These are phyloP conservation scores for Fusarium burgessii DNA, from an alignment of 2,329 filamentous ascomycete genomes.

Conservation along the genomic window DNA sequence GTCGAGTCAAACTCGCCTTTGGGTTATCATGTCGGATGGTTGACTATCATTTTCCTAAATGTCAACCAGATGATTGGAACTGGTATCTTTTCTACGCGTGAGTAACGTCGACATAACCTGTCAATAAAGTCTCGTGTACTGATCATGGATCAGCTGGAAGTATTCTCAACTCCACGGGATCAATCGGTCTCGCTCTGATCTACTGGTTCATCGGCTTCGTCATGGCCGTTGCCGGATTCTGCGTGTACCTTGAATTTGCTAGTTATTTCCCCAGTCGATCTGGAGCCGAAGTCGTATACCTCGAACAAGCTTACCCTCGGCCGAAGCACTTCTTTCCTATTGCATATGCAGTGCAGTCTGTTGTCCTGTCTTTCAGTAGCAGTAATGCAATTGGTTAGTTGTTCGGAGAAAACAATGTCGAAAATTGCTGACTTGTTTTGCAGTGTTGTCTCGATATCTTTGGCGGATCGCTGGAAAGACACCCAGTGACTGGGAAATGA, in stretches of 20 bases:
- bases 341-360: constrained; percentile 72
- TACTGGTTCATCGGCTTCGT: constrained; percentile 74
- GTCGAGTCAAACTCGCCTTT: constrained; percentile 69
- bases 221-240: constrained; percentile 66
- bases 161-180: constrained; percentile 70
- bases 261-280: constrained; percentile 75
- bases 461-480: constrained; percentile 65
- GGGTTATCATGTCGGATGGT: constrained; percentile 67
- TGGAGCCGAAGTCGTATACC: constrained; percentile 74
- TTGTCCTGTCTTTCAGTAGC: constrained; percentile 73
- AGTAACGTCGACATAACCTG: constrained; percentile 43
- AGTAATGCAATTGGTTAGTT: constrained; percentile 66
- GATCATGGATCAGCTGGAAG: constrained; percentile 38
- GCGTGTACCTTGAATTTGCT: constrained; percentile 72
- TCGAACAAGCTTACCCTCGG: constrained; percentile 75
- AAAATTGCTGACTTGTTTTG: rapidly evolving
- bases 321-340: constrained; percentile 74
- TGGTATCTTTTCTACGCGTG: constrained; percentile 73
- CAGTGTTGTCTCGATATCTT: constrained; percentile 72
- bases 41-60: constrained; percentile 71
- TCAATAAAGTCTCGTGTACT: not conserved
- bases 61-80: constrained; percentile 73
- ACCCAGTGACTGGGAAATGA: constrained; percentile 70
- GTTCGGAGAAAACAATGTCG: rapidly evolving
- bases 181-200: constrained; percentile 70